A percentile compares a stretch with the other conserved stretches of the same genome.
phyloP scores from a whole-genome alignment of 2,329 filamentous ascomycete species.

The Tolypocladium amazonense region DNA sequence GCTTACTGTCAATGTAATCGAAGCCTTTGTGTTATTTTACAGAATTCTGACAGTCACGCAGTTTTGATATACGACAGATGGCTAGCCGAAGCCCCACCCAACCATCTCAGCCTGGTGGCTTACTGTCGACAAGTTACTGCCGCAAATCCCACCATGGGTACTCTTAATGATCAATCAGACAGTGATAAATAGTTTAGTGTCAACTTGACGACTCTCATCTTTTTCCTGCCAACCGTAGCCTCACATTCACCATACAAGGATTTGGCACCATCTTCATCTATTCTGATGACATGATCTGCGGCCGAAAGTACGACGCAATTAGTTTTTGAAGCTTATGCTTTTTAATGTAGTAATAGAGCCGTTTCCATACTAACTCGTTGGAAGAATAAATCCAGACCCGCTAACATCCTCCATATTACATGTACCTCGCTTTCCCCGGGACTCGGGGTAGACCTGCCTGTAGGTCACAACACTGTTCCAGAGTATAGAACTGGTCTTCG shows the following conservation, averaged over 20 bases:
- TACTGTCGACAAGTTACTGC: background rate
- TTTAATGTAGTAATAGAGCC: background rate
- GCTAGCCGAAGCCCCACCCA: background rate
- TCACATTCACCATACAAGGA: background rate
- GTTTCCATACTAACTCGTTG: background rate
- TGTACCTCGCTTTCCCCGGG: background rate
- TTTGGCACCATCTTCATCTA: background rate
- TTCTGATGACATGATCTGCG: background rate
- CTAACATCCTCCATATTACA: background rate
- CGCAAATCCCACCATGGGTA: background rate
- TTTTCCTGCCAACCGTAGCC: background rate
- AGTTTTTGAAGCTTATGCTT: background rate
- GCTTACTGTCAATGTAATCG: background rate
- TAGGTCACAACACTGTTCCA: background rate
- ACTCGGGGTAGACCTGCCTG: background rate
- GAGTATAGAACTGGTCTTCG: background rate
- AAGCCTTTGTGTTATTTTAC: background rate
- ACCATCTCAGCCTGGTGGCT: background rate
- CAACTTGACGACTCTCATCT: background rate
- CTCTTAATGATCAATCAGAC: no score
- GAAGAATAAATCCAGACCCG: background rate
- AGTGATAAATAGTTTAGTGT: background rate
- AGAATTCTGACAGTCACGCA: background rate
- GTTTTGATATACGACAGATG: background rate
- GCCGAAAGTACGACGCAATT: background rate